phyloP scores from a whole-genome alignment of 495 filamentous ascomycete species.

The Podospora pseudocomata region DNA sequence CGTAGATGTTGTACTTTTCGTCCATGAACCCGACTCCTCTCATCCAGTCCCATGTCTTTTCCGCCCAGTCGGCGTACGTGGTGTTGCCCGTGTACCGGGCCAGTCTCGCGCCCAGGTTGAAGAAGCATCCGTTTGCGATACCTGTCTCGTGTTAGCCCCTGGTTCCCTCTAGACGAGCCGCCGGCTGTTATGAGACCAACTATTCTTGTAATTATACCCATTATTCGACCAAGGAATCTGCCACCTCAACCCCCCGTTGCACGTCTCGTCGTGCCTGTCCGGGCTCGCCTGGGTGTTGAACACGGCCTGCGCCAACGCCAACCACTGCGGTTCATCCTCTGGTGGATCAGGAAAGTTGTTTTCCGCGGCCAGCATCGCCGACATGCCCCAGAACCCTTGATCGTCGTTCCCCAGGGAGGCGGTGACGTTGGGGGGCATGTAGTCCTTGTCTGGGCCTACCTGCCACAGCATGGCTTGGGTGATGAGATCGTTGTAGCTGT shows the following conservation, averaged over 20 bases:
- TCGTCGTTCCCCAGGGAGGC: constrained; percentile 81
- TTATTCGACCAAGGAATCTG: constrained; percentile 74
- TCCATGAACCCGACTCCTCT: constrained; percentile 59
- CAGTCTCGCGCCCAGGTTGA: constrained; percentile 76
- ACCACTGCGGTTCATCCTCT: constrained; percentile 58
- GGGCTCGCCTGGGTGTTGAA: constrained; percentile 64
- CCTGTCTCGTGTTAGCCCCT: constrained; percentile 28
- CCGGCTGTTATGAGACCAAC: constrained; percentile 31
- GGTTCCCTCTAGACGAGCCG: neutral
- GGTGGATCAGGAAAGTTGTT: constrained; percentile 63
- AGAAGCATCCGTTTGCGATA: constrained; percentile 82
- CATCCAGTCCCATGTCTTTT: constrained; percentile 71
- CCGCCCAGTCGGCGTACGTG: constrained; percentile 75
- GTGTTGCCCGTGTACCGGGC: constrained; percentile 72
- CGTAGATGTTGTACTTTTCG: constrained; percentile 62
- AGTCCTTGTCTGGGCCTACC: constrained; percentile 62
- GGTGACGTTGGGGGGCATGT: constrained; percentile 68
- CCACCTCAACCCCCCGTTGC: constrained; percentile 76
- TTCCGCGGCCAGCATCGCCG: constrained; percentile 72
- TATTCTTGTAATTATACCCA: constrained; percentile 89
- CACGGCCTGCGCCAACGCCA: constrained; percentile 71
- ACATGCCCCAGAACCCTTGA: constrained; percentile 72
- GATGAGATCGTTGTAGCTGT: constrained; percentile 61
- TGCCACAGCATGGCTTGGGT: constrained; percentile 65
- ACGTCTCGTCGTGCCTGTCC: constrained; percentile 59